Evolutionary conservation across 129 eudicot genomes (phyloP).

Genomic region (sunflower (Helianthus annuus)): DNA sequence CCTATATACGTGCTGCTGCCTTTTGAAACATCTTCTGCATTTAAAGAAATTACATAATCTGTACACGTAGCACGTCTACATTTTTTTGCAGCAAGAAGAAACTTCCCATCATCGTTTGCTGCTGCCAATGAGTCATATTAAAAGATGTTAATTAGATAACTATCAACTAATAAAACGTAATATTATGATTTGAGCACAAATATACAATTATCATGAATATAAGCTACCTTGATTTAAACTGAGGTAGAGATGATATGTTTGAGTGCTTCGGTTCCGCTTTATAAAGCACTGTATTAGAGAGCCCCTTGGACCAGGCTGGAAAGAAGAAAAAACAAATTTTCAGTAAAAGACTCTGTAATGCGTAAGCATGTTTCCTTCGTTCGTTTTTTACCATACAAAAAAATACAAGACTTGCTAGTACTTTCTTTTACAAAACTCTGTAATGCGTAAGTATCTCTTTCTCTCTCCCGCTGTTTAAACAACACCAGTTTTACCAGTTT

Average conservation of each 20-base stretch:
- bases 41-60: constrained; percentile 77
- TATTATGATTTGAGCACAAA: neutral
- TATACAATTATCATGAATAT: neutral
- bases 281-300: constrained; percentile 78
- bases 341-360: neutral
- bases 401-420: neutral
- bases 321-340: neutral
- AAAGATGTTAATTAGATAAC: neutral
- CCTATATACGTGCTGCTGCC: constrained; percentile 77
- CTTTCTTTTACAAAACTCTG: neutral
- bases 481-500: too few species aligned
- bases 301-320: constrained; percentile 92
- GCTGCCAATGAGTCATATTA: constrained; percentile 39
- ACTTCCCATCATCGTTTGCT: constrained; percentile 75
- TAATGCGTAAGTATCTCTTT: too few species aligned
- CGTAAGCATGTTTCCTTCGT: neutral
- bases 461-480: too few species aligned
- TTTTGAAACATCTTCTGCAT: constrained; percentile 65
- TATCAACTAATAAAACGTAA: neutral
- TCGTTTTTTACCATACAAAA: neutral
- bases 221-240: constrained; percentile 61
- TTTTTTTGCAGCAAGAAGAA: constrained; percentile 83
- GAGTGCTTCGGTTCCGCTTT: constrained; percentile 63
- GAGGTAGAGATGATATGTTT: constrained; percentile 76
- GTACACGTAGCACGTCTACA: constrained; percentile 83